A percentile compares a stretch with the other conserved stretches of the same genome.
These are phyloP conservation scores for Ceratobasidium sp. DNA, from an alignment of 1,284 basidiomycete species.

Conservation along the genomic window DNA sequence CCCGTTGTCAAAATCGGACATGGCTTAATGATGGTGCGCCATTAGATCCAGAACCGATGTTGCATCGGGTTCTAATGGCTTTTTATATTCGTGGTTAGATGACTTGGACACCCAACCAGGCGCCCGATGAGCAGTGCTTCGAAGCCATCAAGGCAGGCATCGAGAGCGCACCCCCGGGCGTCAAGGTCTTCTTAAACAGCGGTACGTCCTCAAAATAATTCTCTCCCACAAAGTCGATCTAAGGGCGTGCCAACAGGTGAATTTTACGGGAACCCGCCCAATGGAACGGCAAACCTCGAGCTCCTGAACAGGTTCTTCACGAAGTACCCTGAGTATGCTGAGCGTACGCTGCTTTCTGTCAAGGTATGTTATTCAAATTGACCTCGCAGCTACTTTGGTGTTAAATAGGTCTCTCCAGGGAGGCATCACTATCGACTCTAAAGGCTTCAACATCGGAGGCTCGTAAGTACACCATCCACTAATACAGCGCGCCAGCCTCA, in stretches of 20 bases:
- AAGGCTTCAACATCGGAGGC: conserved; percentile 1
- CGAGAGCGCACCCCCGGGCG: conserved; percentile 34
- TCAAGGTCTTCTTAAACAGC: conserved; percentile 45
- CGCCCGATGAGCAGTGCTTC: conserved; percentile 46
- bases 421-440: background rate
- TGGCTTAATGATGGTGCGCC: conserved; percentile 38
- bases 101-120: conserved; percentile 43
- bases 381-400: too few species aligned
- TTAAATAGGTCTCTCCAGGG: background rate
- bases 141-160: conserved; percentile 45
- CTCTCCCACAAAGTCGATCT: background rate
- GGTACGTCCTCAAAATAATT: conserved; percentile 17
- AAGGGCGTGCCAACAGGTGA: conserved; percentile 34
- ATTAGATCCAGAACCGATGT: too few species aligned
- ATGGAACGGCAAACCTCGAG: conserved; percentile 43
- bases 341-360: conserved; percentile 45
- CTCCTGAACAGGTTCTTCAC: conserved; percentile 45
- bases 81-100: background rate
- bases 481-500: background rate
- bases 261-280: conserved; percentile 43
- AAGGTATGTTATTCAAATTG: conserved; percentile 31
- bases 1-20: conserved; percentile 43
- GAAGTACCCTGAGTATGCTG: conserved; percentile 47
- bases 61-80: background rate
- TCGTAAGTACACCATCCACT: conserved; percentile 5